Conservation (phyloP, 1,284 basidiomycete genomes). For the Bondarzewia mesenterica region DNA sequence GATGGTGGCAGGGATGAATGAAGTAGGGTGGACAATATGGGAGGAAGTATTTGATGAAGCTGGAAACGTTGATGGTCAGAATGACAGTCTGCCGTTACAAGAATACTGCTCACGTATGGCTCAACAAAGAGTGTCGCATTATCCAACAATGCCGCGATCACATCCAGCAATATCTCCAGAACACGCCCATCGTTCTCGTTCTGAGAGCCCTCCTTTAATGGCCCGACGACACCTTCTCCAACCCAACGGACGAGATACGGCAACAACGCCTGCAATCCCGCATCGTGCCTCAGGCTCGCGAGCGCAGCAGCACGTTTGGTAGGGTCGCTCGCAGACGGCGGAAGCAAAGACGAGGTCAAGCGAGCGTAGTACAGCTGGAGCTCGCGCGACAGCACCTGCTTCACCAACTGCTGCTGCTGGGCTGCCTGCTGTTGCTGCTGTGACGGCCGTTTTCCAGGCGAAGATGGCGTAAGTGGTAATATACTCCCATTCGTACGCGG, state of each 20-base stretch:
- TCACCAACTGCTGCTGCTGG: slow-evolving; percentile 61
- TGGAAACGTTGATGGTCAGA: slow-evolving; percentile 23
- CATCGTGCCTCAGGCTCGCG: slow-evolving; percentile 83
- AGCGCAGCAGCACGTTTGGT: slow-evolving; percentile 81
- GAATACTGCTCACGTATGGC: slow-evolving; percentile 73
- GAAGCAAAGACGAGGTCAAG: slow-evolving; percentile 79
- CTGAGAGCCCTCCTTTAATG: slow-evolving; percentile 51
- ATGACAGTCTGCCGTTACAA: neutral
- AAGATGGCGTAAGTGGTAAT: slow-evolving; percentile 23
- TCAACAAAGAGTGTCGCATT: slow-evolving; percentile 91
- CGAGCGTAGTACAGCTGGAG: slow-evolving; percentile 94
- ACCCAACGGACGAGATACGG: slow-evolving; percentile 96
- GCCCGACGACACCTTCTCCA: slow-evolving; percentile 76
- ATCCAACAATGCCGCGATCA: slow-evolving; percentile 73
- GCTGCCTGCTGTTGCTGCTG: slow-evolving; percentile 31
- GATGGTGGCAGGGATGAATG: slow-evolving; percentile 71
- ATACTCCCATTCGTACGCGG: slow-evolving; percentile 11
- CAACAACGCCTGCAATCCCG: slow-evolving; percentile 89
- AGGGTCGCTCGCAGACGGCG: slow-evolving; percentile 43
- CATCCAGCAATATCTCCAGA: slow-evolving; percentile 75
- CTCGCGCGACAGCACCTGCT: slow-evolving; percentile 91
- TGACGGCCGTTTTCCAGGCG: slow-evolving; percentile 26
- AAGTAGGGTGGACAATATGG: slow-evolving; percentile 84
- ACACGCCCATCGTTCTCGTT: slow-evolving; percentile 56
- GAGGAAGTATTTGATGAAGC: slow-evolving; percentile 94